Evolutionary conservation across 2,329 filamentous ascomycete species (phyloP).

Genomic region (Coniochaeta hoffmannii): DNA sequence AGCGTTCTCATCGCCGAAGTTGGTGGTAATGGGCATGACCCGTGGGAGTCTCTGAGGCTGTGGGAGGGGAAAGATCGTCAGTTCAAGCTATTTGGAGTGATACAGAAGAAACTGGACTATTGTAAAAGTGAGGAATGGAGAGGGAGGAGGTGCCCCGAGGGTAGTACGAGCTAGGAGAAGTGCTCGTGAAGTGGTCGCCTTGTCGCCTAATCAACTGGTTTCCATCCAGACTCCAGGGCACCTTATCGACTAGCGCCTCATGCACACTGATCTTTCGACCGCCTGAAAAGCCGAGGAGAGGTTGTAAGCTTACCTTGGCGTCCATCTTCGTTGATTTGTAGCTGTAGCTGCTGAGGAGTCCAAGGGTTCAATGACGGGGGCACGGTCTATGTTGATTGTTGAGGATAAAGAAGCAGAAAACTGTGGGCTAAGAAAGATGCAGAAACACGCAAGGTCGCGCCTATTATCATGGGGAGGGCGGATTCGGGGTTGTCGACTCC

Average conservation of each 20-base stretch:
- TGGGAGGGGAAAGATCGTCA: neutral
- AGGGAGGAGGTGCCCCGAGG: neutral
- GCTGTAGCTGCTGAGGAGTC: neutral
- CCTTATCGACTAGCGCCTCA: neutral
- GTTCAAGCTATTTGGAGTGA: neutral
- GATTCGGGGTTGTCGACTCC: neutral
- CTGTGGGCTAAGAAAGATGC: neutral
- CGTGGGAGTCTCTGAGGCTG: neutral
- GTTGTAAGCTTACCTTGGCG: constrained; percentile 26
- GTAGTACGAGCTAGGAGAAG: neutral
- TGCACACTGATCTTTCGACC: neutral
- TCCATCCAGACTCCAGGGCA: neutral
- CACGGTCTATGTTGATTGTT: neutral
- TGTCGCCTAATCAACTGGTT: neutral
- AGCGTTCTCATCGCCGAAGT: constrained; percentile 60
- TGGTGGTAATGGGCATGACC: constrained; percentile 35
- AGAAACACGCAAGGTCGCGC: constrained; percentile 1
- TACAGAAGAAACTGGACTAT: neutral
- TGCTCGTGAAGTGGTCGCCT: neutral
- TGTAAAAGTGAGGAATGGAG: neutral
- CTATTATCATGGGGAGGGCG: neutral
- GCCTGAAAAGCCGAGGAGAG: neutral
- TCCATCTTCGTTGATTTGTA: constrained; percentile 25
- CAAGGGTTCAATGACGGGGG: neutral
- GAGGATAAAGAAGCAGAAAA: neutral